Evolutionary conservation across 768 basidiomycete species (phyloP), one percentile per base, ranked within the genome.

Genomic region (Pleurotus eryngii): DNA sequence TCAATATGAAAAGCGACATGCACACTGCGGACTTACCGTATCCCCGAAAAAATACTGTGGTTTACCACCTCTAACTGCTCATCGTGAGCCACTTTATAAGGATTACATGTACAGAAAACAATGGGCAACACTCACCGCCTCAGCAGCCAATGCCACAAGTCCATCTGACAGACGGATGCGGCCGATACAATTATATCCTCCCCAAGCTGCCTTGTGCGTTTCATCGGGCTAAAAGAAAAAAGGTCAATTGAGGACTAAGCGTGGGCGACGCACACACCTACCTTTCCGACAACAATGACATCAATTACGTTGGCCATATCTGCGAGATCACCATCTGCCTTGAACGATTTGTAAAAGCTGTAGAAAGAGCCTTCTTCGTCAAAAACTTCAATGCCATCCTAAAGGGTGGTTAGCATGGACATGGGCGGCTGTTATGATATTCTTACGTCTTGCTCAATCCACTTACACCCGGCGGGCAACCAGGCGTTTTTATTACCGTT

Each of bases 131-230:
- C 80, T 57, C 56, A 82, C 82, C 55, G 84, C 78, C 70, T 81
- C 75, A 55, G 81, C 77, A 24, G 76, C 60, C 35, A 88, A 67
- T 3, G 80, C 76, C 26, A 86, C 70, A 39, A 87, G 70, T 12
- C 87, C 87, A 67, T 89, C 87, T 39, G 73, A 72, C 6, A 81
- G 68, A 27, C 87, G 73, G 12, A 88, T 71, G 27, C 85, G 80
- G 38, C 87, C 87, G 42, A 81, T 66, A 49, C 87, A 72, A 48
- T 69, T 75, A 56, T 79, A 81, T 3, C 72, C 76, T 2, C 82
- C 84, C 87, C 86, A 89, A 2, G 81, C 81, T 17, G 70, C 67
- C 20, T 75, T 72, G 58, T 80, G 74, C 15, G 67, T 69, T 38
- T 72, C 71, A 55, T 81, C 81, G 5, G 80, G 79, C 82, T 83